Evolutionary conservation across 257 asterid genomes (phyloP).

Genomic region (Thymus mandschuricus): DNA sequence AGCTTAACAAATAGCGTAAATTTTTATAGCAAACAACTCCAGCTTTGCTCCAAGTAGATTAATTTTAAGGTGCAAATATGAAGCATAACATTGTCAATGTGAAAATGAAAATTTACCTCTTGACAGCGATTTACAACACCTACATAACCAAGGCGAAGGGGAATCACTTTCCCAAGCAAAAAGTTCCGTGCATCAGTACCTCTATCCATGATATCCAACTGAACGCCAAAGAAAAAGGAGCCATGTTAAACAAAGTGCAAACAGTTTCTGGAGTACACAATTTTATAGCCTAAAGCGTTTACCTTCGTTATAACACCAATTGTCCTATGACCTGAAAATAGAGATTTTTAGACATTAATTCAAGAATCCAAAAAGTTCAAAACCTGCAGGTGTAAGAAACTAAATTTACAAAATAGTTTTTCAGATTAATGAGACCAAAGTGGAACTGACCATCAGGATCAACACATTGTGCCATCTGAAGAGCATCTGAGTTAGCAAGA

Average conservation of each 20-base stretch:
- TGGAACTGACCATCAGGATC: slow-evolving; percentile 83
- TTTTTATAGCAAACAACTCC: slow-evolving; percentile 17
- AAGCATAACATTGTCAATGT: background rate
- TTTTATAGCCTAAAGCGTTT: slow-evolving; percentile 6
- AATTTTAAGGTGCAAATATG: background rate
- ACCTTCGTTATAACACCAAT: slow-evolving; percentile 98
- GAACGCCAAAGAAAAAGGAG: slow-evolving; percentile 32
- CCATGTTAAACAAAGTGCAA: background rate
- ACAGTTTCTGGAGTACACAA: background rate
- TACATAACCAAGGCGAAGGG: slow-evolving; percentile 95
- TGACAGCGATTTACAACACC: slow-evolving; percentile 98
- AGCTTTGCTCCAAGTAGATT: background rate
- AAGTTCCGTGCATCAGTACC: slow-evolving; percentile 95
- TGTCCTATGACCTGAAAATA: slow-evolving; percentile 82
- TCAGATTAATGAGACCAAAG: slow-evolving; percentile 4
- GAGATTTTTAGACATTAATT: slow-evolving; percentile 34
- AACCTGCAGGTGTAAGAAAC: background rate
- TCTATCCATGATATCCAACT: slow-evolving; percentile 99
- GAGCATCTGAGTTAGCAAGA: slow-evolving; percentile 97
- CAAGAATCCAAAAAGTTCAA: slow-evolving; percentile 16
- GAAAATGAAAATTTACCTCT: slow-evolving; percentile 61
- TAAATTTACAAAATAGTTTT: background rate
- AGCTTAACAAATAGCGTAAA: slow-evolving; percentile 1
- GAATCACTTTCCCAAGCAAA: slow-evolving; percentile 94
- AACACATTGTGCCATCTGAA: slow-evolving; percentile 94